Evolutionary conservation across 1,284 basidiomycete species (phyloP), one percentile per base, ranked within the genome.

Genomic region (Laetiporus sulphureus): DNA sequence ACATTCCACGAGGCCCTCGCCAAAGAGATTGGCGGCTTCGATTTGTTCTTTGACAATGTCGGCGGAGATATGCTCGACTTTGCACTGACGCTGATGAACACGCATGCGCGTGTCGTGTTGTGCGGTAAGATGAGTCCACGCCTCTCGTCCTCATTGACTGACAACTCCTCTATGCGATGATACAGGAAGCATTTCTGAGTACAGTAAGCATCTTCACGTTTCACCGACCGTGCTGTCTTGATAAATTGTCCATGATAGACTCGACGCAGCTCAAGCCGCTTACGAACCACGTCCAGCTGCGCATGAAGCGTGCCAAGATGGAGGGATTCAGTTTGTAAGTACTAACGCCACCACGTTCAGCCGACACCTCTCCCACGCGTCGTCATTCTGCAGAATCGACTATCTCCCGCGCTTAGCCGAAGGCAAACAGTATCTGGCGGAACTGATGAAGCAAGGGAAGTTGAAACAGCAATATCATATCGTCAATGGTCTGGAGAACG

Each of bases 1-100:
- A 78, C 72, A 6, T 94, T 91, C 68, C 67, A 65, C 44, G 61
- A 76, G 27, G 76, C 90, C 36, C 75, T 86, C 58, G 77, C 75
- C 57, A 62, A 70, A 23, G 59, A 55, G 11, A 67, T 81, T 36
- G 79, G 77, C 3, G 83, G 76, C 51, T 50, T 86, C 5, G 88
- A 93, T 53, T 81, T 87, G 3, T 89, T 73, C 64, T 93, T 91
- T 57, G 91, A 93, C 59, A 92, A 93, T 56, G 89, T 92, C 44
- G 88, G 88, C 19, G 90, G 89, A 2, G 80, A 86, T 30, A 84
- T 90, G 36, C 69, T 93, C 47, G 83, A 93, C 60, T 69, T 89
- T 54, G 75, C 77, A 27, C 63, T 94, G 45, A 74, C 73, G 24
- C 68, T 83, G 43, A 61, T 95, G 60, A 91, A 91, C 42, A 73